These are phyloP conservation scores for Penicillium alfredii DNA, from an alignment of 495 filamentous ascomycete species.

Conservation along the genomic window DNA sequence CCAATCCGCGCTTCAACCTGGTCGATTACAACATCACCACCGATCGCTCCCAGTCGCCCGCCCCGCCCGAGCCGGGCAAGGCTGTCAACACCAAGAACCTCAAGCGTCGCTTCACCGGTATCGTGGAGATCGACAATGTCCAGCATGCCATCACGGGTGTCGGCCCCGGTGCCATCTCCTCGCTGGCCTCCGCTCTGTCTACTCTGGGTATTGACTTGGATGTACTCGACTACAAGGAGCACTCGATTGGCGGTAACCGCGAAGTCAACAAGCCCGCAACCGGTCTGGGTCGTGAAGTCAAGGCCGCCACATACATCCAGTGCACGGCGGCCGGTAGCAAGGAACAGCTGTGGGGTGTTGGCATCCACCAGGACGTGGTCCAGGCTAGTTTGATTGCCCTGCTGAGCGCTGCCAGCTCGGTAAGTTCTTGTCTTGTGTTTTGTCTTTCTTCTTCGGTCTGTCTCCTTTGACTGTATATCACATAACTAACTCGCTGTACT, in stretches of 20 bases:
- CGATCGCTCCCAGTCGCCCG: conserved; percentile 74
- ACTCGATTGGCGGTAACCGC: no score
- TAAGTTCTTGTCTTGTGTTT: conserved; percentile 42
- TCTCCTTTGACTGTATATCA: no score
- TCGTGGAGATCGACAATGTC: conserved; percentile 73
- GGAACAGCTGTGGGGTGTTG: conserved; percentile 84
- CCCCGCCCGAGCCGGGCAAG: conserved; percentile 61
- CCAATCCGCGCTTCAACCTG: conserved; percentile 75
- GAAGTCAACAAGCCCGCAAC: no score
- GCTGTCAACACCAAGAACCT: conserved; percentile 69
- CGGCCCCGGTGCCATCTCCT: conserved; percentile 87
- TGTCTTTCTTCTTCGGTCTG: no score
- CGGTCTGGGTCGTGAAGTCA: conserved; percentile 69
- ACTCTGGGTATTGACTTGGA: conserved; percentile 84
- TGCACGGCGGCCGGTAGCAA: conserved; percentile 66
- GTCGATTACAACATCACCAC: conserved; percentile 89
- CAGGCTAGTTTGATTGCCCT: conserved; percentile 88
- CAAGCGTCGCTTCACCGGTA: conserved; percentile 78
- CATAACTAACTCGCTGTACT: conserved; percentile 9
- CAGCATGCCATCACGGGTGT: conserved; percentile 74
- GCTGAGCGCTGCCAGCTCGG: conserved; percentile 80
- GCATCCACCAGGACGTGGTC: conserved; percentile 90
- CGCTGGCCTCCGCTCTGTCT: conserved; percentile 74
- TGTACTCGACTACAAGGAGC: conserved; percentile 93
- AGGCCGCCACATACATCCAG: conserved; percentile 92